Evolutionary conservation across 2,329 filamentous ascomycete species (phyloP), one percentile per base, ranked within the genome.

Genomic region (Volutella citrinella): DNA sequence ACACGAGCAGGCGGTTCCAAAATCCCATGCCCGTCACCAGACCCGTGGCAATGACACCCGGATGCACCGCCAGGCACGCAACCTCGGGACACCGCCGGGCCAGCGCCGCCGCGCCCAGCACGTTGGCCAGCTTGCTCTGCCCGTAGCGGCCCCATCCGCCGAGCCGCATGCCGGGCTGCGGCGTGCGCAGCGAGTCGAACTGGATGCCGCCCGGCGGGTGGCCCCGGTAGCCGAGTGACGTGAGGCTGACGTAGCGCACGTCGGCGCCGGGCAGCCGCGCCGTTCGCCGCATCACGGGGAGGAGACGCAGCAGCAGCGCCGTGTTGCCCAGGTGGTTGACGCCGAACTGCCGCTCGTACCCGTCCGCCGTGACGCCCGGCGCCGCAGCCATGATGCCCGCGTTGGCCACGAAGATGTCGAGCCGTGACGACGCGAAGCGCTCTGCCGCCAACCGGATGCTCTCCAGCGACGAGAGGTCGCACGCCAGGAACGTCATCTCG

Each of bases 111-210:
- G 68, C 67, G 28, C 68, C 67, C 6, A 72, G 49, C 18, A 73
- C 62, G 32, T 70, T 72, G 4, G 69, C 71, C 1, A 69, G 60
- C 47, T 75, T 76, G 38, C 65, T 69, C n/a, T 68, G 65, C 8
- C 60, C 67, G 44, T 76, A 78, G 3, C 69, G 67, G 4, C 56
- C 51, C 60, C 64, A 70, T 5, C 65, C 61, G 20, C 60, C 64
- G 5, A 50, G 37, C 0, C 40, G 39, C 16, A 64, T 42, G 12
- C 44, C 29, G 17, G 47, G 43, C 23, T 57, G 49, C 23, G 45
- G 48, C 1, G 49, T 54, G 7, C 43, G 42, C 32, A 63, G 43
- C 9, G 42, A 46, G 2, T 51, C 49, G 19, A 63, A 56, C 2
- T 50, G 37, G 23, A 61, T 49, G 12, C 56, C 56, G 1, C 45